Evolutionary conservation across 2,329 filamentous ascomycete species (phyloP).

Genomic region (Purpureocillium lavendulum): DNA sequence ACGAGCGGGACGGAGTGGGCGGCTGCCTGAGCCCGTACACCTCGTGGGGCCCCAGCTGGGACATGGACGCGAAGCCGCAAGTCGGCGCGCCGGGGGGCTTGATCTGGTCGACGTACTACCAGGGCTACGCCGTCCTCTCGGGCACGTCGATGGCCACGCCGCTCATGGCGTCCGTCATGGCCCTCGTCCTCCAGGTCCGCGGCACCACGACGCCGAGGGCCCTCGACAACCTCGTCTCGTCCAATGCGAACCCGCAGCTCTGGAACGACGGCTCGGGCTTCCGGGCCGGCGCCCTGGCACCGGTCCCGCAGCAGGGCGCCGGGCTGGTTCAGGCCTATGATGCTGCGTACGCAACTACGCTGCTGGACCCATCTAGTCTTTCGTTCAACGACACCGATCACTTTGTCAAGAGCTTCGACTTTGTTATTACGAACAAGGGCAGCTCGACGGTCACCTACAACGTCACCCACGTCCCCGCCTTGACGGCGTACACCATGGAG

Average conservation of each 20-base stretch:
- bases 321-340: constrained; percentile 53
- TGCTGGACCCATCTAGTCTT: constrained; percentile 45
- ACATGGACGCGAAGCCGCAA: constrained; percentile 47
- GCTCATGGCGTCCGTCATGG: constrained; percentile 43
- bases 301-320: constrained; percentile 52
- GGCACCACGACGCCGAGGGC: constrained; percentile 38
- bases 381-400: constrained; percentile 57
- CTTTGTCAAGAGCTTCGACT: constrained; percentile 37
- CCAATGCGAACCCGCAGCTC: constrained; percentile 38
- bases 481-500: constrained; percentile 43
- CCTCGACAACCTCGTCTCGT: constrained; percentile 38
- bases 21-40: constrained; percentile 44
- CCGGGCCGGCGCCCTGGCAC: constrained; percentile 31
- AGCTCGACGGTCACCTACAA: constrained; percentile 40
- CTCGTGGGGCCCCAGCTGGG: constrained; percentile 53
- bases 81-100: constrained; percentile 45
- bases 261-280: constrained; percentile 34
- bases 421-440: constrained; percentile 48
- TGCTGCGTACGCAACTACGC: constrained; percentile 42
- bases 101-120: constrained; percentile 49
- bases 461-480: constrained; percentile 38
- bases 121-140: constrained; percentile 41
- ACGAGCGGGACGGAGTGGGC: constrained; percentile 14
- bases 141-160: constrained; percentile 56
- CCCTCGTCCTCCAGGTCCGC: constrained; percentile 41